Evolutionary conservation across 1,139 yeast genomes (phyloP).

Genomic region (Taphrina wiesneri): DNA sequence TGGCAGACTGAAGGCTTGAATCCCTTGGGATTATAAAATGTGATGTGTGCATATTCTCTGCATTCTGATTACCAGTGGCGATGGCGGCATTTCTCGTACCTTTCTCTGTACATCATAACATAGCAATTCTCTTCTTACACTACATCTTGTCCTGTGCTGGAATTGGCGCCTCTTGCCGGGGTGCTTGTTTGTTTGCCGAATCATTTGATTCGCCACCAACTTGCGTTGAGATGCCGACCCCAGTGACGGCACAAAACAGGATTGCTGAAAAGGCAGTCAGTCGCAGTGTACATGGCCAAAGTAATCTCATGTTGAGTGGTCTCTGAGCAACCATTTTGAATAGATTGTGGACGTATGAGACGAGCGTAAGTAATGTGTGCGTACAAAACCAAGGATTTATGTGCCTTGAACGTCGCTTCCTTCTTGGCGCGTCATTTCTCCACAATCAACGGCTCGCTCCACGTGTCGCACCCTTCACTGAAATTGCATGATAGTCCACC

Average conservation of each 20-base stretch:
- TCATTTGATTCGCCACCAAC: background rate
- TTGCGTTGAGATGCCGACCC: conserved; percentile 14
- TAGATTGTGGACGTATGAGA: no score
- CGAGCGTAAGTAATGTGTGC: no score
- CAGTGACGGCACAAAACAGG: conserved; percentile 26
- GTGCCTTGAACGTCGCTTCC: no score
- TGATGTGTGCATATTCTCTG: background rate
- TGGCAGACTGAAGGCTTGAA: conserved; percentile 19
- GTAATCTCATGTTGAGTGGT: conserved; percentile 13
- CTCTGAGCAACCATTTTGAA: background rate
- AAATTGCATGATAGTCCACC: no score
- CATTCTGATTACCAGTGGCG: background rate
- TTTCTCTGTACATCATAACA: background rate
- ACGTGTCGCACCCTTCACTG: no score
- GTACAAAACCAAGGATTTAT: no score
- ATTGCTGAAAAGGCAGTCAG: conserved; percentile 13
- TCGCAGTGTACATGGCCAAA: conserved; percentile 21
- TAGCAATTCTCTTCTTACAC: background rate
- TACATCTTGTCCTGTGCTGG: background rate
- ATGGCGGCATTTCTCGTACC: background rate
- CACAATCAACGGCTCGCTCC: no score
- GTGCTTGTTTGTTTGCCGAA: background rate
- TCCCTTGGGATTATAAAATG: background rate
- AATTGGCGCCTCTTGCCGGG: background rate
- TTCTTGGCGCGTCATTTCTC: no score